Evolutionary conservation across 108 stramenopile species (phyloP).

Genomic region (Skeletonema marinoi): DNA sequence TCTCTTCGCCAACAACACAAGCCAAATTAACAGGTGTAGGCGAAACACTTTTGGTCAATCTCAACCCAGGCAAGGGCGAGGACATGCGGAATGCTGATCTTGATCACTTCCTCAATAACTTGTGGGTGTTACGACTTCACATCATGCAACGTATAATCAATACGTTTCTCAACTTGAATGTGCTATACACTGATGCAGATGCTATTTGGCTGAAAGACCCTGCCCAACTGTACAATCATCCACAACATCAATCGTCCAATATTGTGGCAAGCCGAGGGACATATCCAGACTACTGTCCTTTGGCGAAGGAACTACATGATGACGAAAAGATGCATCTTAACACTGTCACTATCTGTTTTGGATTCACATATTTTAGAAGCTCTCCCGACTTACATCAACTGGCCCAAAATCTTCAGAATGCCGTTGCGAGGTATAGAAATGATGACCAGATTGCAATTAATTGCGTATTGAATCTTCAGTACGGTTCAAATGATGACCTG

Average conservation of each 20-base stretch:
- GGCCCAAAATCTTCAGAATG: background rate
- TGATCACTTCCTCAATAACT: background rate
- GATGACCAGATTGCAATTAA: background rate
- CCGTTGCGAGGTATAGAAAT: background rate
- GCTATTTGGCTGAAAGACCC: background rate
- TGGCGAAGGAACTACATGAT: background rate
- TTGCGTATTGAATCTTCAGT: background rate
- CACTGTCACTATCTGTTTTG: background rate
- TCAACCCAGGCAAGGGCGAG: background rate
- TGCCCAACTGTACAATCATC: background rate
- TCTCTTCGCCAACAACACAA: background rate
- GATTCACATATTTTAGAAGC: background rate
- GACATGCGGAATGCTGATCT: background rate
- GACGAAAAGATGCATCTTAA: too few species aligned
- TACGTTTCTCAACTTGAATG: background rate
- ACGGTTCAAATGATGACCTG: background rate
- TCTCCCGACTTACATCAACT: background rate
- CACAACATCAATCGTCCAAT: background rate
- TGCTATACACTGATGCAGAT: background rate
- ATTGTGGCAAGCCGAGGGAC: constrained; percentile 2
- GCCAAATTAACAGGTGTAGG: background rate
- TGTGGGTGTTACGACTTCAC: background rate
- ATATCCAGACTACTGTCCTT: background rate
- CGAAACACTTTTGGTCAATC: background rate
- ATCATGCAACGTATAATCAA: background rate